These are phyloP conservation scores for Ceratobasidium sp. DNA, from an alignment of 1,284 basidiomycete species.

Conservation along the genomic window DNA sequence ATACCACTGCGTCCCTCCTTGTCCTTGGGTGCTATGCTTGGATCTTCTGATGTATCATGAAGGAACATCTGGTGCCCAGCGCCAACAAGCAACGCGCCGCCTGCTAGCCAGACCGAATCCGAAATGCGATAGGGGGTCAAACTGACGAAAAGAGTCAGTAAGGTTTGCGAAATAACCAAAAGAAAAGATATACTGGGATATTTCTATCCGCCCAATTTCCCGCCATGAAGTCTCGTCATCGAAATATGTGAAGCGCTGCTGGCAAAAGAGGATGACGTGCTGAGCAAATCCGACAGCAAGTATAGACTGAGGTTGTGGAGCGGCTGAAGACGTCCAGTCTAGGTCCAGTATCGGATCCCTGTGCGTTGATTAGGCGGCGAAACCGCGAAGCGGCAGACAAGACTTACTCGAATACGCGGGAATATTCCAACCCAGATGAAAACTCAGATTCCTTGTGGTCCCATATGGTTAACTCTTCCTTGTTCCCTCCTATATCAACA, in stretches of 20 bases:
- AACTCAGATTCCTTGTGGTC: constrained; percentile 95
- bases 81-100: constrained; percentile 79
- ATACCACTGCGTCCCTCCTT: constrained; percentile 51
- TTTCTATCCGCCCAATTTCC: constrained; percentile 74
- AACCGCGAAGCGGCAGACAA: not conserved
- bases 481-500: constrained; percentile 61
- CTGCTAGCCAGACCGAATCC: constrained; percentile 88
- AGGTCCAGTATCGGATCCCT: constrained; percentile 79
- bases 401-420: constrained; percentile 67
- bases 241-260: constrained; percentile 90
- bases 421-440: constrained; percentile 85
- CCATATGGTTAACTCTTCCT: constrained; percentile 89
- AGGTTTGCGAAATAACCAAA: constrained; percentile 10
- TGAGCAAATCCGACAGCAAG: constrained; percentile 85
- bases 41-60: constrained; percentile 61
- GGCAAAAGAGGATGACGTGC: constrained; percentile 82
- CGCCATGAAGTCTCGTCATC: constrained; percentile 84
- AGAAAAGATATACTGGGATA: constrained; percentile 66
- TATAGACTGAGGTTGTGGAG: constrained; percentile 84
- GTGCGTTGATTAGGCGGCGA: not conserved
- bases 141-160: constrained; percentile 54
- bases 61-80: constrained; percentile 83
- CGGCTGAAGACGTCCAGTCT: constrained; percentile 85
- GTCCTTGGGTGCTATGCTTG: not conserved
- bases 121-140: constrained; percentile 80